Evolutionary conservation across 2,329 filamentous ascomycete species (phyloP).

Genomic region (Fusarium subtropicale): DNA sequence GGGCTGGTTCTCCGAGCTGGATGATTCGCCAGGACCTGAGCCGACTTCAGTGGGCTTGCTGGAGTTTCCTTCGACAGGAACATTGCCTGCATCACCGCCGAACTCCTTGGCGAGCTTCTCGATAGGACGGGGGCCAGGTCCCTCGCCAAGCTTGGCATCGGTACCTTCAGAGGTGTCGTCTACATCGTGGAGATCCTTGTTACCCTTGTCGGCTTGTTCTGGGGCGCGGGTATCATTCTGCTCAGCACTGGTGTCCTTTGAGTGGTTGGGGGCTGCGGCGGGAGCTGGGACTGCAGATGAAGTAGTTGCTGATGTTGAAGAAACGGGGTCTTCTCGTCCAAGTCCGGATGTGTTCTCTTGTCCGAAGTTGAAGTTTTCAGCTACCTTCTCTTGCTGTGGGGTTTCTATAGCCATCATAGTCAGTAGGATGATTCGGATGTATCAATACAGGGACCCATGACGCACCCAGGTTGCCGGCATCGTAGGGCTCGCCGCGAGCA

Average conservation of each 20-base stretch:
- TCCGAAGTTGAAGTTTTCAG: constrained; percentile 32
- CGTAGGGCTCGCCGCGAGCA: constrained; percentile 77
- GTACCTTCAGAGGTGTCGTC: constrained; percentile 41
- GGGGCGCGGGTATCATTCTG: constrained; percentile 58
- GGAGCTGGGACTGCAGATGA: constrained; percentile 4
- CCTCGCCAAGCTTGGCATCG: constrained; percentile 50
- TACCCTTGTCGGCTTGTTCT: constrained; percentile 46
- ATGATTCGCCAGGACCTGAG: constrained; percentile 21
- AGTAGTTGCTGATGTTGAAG: constrained; percentile 8
- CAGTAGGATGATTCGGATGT: neutral
- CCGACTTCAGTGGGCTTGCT: constrained; percentile 21
- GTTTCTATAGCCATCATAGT: constrained; percentile 15
- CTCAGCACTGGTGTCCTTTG: constrained; percentile 39
- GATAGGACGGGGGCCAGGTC: constrained; percentile 43
- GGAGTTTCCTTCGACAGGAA: constrained; percentile 18
- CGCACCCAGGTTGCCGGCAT: constrained; percentile 78
- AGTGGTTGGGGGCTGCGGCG: constrained; percentile 7
- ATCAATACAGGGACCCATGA: neutral
- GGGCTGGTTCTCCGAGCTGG: constrained; percentile 30
- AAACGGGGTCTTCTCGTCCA: constrained; percentile 11
- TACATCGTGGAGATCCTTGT: constrained; percentile 53
- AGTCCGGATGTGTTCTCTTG: constrained; percentile 12
- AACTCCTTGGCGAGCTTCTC: constrained; percentile 54
- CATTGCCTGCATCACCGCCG: constrained; percentile 50
- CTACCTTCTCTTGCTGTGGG: constrained; percentile 34